Evolutionary conservation across 2,329 filamentous ascomycete genomes (phyloP).

Genomic region (Phaeosphaeriaceae sp.): DNA sequence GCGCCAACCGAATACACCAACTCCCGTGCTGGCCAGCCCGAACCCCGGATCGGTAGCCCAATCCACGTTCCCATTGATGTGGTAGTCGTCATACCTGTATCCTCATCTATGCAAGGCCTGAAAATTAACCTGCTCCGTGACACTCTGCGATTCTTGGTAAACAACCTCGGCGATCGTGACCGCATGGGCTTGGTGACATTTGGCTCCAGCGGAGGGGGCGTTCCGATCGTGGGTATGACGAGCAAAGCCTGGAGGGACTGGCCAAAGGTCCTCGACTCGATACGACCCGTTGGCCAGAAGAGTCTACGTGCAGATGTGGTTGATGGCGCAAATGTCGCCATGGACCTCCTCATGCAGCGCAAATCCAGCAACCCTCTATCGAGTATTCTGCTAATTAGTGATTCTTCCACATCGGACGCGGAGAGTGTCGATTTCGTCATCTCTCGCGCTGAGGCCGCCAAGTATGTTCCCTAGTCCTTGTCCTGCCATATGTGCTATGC

Average conservation of each 20-base stretch:
- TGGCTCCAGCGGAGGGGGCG: slow-evolving; percentile 89
- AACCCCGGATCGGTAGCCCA: slow-evolving; percentile 59
- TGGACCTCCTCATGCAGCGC: slow-evolving; percentile 98
- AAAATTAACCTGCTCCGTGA: slow-evolving; percentile 96
- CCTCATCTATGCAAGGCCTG: slow-evolving; percentile 98
- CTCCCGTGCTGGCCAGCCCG: slow-evolving; percentile 55
- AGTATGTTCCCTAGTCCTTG: slow-evolving; percentile 64
- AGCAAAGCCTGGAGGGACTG: slow-evolving; percentile 93
- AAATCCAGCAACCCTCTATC: slow-evolving; percentile 95
- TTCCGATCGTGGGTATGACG: slow-evolving; percentile 97
- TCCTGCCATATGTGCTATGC: not conserved
- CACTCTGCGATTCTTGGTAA: slow-evolving; percentile 88
- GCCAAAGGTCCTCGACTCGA: slow-evolving; percentile 83
- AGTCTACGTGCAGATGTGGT: slow-evolving; percentile 95
- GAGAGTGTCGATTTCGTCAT: slow-evolving; percentile 98
- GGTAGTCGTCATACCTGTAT: slow-evolving; percentile 95
- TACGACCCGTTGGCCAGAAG: slow-evolving; percentile 94
- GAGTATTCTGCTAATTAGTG: slow-evolving; percentile 95
- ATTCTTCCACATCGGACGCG: slow-evolving; percentile 90
- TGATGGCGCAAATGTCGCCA: slow-evolving; percentile 95
- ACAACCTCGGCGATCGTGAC: slow-evolving; percentile 87
- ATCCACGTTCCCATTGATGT: slow-evolving; percentile 93
- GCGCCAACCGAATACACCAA: slow-evolving; percentile 92
- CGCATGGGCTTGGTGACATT: slow-evolving; percentile 98
- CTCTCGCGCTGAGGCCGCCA: slow-evolving; percentile 93